Evolutionary conservation across 1,284 basidiomycete species (phyloP).

Genomic region (Ustilago shanxiensis): DNA sequence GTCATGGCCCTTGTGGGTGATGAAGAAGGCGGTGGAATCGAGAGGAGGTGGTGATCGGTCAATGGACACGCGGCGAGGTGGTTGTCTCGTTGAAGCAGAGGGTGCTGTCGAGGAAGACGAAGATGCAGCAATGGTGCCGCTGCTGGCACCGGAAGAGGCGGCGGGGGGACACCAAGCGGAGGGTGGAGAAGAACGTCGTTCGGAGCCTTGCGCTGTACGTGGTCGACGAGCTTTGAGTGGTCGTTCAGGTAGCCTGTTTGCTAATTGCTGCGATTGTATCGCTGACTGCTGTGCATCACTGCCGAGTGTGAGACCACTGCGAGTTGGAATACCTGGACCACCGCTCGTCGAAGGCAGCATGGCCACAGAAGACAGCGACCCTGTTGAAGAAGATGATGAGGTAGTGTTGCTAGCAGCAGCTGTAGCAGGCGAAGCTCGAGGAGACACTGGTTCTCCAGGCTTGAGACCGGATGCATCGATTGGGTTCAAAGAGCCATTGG

Average conservation of each 20-base stretch:
- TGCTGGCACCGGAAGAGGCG: slow-evolving; percentile 7
- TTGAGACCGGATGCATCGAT: slow-evolving; percentile 6
- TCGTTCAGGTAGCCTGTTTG: slow-evolving; percentile 17
- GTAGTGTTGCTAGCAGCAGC: slow-evolving; percentile 8
- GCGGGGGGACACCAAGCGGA: slow-evolving; percentile 38
- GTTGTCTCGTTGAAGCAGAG: slow-evolving; percentile 13
- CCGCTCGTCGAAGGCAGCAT: slow-evolving; percentile 22
- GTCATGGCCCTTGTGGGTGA: slow-evolving; percentile 61
- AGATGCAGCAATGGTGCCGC: neutral
- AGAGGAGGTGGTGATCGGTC: slow-evolving; percentile 52
- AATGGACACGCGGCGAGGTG: slow-evolving; percentile 45
- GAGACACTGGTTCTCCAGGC: slow-evolving; percentile 40
- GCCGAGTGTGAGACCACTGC: neutral
- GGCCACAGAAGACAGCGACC: slow-evolving; percentile 14
- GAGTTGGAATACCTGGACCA: slow-evolving; percentile 18
- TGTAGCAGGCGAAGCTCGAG: slow-evolving; percentile 29
- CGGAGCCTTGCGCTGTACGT: slow-evolving; percentile 57
- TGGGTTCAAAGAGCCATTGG: slow-evolving; percentile 29
- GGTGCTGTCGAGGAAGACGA: neutral
- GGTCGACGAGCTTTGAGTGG: slow-evolving; percentile 40
- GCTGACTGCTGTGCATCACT: slow-evolving; percentile 1
- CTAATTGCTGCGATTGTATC: slow-evolving; percentile 7
- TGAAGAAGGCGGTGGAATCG: slow-evolving; percentile 65
- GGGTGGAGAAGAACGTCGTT: slow-evolving; percentile 36
- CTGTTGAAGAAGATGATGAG: slow-evolving; percentile 10